A percentile compares a stretch with the other conserved stretches of the same genome.
Conservation (phyloP, 371 early-diverging fungal species). For the Mucor plumbeus region DNA sequence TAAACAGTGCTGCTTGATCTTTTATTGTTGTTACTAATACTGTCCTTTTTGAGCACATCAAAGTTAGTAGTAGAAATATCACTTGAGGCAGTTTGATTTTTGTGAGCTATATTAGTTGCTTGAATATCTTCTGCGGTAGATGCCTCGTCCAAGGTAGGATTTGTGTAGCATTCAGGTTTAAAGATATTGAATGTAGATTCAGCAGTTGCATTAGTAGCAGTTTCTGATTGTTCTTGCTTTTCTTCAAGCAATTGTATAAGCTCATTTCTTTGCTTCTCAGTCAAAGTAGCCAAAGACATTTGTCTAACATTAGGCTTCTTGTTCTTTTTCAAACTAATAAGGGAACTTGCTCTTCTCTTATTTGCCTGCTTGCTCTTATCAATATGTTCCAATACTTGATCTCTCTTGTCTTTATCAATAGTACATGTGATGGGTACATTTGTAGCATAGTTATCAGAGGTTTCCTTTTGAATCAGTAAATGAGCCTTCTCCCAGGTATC, state of each 20-base stretch:
- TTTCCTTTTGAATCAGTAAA: constrained; percentile 29
- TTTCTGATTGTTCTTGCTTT: background rate
- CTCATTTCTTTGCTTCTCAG: background rate
- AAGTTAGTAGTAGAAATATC: background rate
- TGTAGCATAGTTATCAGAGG: constrained; percentile 8
- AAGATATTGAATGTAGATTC: background rate
- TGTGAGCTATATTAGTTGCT: background rate
- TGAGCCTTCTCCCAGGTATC: constrained; percentile 21
- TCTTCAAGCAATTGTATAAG: background rate
- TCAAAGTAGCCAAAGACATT: background rate
- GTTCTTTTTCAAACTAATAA: background rate
- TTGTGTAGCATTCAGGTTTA: background rate
- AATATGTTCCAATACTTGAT: background rate
- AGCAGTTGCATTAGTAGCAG: background rate
- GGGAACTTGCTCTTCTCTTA: background rate
- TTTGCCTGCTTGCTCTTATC: background rate
- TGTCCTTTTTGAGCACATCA: background rate
- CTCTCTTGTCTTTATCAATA: background rate
- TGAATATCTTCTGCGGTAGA: background rate
- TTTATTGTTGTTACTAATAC: background rate
- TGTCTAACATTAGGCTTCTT: background rate
- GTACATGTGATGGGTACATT: background rate
- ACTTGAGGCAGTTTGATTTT: background rate
- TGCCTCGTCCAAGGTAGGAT: background rate
- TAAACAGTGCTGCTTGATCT: background rate